phyloP scores from a whole-genome alignment of 768 basidiomycete genomes.

The Leccinum longicurvipes region DNA sequence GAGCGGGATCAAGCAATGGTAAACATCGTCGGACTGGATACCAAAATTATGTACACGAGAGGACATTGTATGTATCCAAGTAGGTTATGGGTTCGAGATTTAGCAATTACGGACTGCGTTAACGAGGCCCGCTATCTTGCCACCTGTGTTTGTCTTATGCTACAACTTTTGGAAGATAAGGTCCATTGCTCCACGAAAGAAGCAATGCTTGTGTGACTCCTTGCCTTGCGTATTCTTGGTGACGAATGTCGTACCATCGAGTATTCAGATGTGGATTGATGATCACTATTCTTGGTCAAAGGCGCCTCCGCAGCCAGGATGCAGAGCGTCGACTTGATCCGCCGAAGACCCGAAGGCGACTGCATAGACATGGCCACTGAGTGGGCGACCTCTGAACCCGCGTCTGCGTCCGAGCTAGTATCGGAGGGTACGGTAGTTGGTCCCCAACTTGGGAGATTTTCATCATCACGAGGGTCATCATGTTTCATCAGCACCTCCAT shows the following conservation, averaged over 20 bases:
- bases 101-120: not conserved
- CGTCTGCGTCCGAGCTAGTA: not conserved
- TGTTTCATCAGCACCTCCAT: conserved; percentile 37
- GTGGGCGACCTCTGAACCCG: conserved; percentile 2
- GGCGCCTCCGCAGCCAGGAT: conserved; percentile 20
- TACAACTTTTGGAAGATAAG: conserved; percentile 55
- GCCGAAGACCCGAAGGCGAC: conserved; percentile 21
- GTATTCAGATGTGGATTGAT: conserved; percentile 17
- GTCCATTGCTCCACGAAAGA: conserved; percentile 60
- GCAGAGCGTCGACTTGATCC: conserved; percentile 32
- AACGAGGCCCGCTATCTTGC: conserved; percentile 3
- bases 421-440: conserved; percentile 11
- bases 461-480: conserved; percentile 27
- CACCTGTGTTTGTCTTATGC: conserved; percentile 37
- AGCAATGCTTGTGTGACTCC: conserved; percentile 57
- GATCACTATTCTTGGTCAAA: conserved; percentile 3
- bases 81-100: not conserved
- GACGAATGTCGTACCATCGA: conserved; percentile 39
- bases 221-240: conserved; percentile 45
- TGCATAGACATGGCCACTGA: conserved; percentile 10
- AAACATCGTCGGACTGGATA: conserved; percentile 13
- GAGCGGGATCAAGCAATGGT: conserved; percentile 4
- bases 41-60: conserved; percentile 8
- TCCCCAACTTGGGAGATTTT: conserved; percentile 55
- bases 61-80: conserved; percentile 7